Percentiles rank a stretch among this genome's conserved stretches.
Evolutionary conservation across 345 rosid species (phyloP).

Genomic region (Bretschneidera sinensis): DNA sequence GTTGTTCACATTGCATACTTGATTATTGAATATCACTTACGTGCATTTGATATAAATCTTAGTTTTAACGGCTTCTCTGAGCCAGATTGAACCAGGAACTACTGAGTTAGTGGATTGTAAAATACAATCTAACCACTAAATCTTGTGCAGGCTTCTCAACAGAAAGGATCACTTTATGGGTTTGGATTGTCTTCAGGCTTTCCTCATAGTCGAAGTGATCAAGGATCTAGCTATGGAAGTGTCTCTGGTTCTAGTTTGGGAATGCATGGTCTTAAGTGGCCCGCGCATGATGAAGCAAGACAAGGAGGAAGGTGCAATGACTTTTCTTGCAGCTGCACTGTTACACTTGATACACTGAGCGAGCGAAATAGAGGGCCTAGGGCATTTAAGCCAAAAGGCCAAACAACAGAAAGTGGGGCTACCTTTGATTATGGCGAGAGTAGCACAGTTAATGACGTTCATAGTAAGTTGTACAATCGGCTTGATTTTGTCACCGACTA

Average conservation of each 20-base stretch:
- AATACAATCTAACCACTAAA: conserved; percentile 18
- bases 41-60: too few species aligned
- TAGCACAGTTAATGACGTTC: conserved; percentile 20
- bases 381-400: conserved; percentile 44
- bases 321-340: conserved; percentile 34
- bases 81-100: background rate
- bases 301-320: conserved; percentile 37
- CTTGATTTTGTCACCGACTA: conserved; percentile 46
- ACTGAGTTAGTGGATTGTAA: background rate
- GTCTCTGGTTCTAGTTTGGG: conserved; percentile 29
- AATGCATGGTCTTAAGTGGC: conserved; percentile 37
- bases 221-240: conserved; percentile 31
- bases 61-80: background rate
- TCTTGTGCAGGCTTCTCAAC: conserved; percentile 42
- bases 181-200: conserved; percentile 38
- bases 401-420: conserved; percentile 18
- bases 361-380: conserved; percentile 63
- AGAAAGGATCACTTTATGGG: conserved; percentile 31
- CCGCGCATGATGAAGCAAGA: conserved; percentile 42
- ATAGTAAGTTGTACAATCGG: conserved; percentile 25
- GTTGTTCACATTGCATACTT: too few species aligned
- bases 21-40: too few species aligned
- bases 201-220: conserved; percentile 26
- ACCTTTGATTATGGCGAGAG: conserved; percentile 20
- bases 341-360: conserved; percentile 40